Base-by-base conservation (phyloP, 306 rosid species). In the Dicorynia guianensis region DNA sequence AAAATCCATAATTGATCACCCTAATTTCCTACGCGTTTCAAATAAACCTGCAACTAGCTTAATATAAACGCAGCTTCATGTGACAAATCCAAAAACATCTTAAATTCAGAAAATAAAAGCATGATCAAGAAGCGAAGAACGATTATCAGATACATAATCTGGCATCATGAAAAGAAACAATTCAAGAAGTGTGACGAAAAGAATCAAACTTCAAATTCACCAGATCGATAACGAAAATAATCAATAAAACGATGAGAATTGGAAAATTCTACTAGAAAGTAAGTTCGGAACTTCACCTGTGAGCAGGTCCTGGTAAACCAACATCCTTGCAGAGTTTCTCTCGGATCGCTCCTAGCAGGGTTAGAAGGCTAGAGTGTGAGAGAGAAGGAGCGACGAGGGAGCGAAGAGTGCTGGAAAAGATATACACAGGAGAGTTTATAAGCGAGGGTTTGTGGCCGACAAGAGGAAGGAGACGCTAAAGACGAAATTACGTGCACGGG, bases 291-390 rank as follows among this genome's bases (percentile, higher is more conserved):
- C 1, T 2, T 5, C 78, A 87, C 96, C 93, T 0, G 84, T 15
- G 67, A 88, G 74, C 49, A 85, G 87, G 73, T 91, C 91, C 75
- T 88, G 93, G 78, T 86, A 91, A 54, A 88, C 89, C 90, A 91
- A 80, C 96, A 91, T 91, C 79, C 3, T 88, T 55, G 82, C 74
- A 5, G 60, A 65, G 42, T 47, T 66, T 14, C 79, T 57, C 83
- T 67, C 86, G 73, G 87, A 78, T 77, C 82, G 84, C 74, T 59
- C 82, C 85, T 12, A 72, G 59, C 18, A 36, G 46, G 13, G 11
- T 17, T 71, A 0, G 8, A 46, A 61, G 61, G 7, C 10, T 69
- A 6, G 56, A 11, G 52, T 40, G 39, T 11, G 7, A 7, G 11
- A 52, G 49, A 25, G 14, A 39, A 35, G 76, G 79, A 77, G 76